Evolutionary conservation across 768 basidiomycete species (phyloP), one percentile per base, ranked within the genome.

Genomic region (Pisolithus marmoratus): DNA sequence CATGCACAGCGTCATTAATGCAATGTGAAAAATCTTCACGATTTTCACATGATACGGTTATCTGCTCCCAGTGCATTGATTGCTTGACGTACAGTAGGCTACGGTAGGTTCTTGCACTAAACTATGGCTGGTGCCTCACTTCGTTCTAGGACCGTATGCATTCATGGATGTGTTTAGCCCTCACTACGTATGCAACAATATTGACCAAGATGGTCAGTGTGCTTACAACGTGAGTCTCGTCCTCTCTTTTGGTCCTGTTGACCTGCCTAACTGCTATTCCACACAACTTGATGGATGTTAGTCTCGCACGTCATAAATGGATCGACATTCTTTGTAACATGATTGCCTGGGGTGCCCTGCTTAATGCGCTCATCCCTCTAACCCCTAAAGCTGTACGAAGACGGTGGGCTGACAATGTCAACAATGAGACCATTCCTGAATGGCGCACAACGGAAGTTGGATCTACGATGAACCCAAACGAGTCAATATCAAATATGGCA

Each of bases 1-100:
- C 65, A 91, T 93, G 91, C 90, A 94, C 62, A 93, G 92, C 0
- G 95, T 99, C 36, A 92, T 99, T 60, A 98, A 98, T 63, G 95
- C 94, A 2, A 97, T 72, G 96, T 95, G 88, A n/a, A 87, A 58
- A 52, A 78, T 62, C n/a, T 2, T 23, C 24, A 50, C 27, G 38
- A 27, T 14, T 14, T 44, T 24, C 26, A 7, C 9, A 11, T 43
- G 17, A 14, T 27, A 8, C 14, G 1, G n/a, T n/a, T n/a, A n/a
- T n/a, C n/a, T n/a, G n/a, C n/a, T n/a, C n/a, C n/a, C n/a, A 89
- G 87, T 50, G 80, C 89, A 20, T 89, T 87, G 3, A 72, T 90
- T 17, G 68, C 87, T 27, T 87, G 87, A 2, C 64, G 89, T 54
- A 89, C 87, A 0, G 87, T 88, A 51, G 87, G 89, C 62, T 90